A percentile compares a stretch with the other conserved stretches of the same genome.
These are phyloP conservation scores for Arctostaphylos glauca DNA, from an alignment of 148 eudicot genomes.

Conservation along the genomic window DNA sequence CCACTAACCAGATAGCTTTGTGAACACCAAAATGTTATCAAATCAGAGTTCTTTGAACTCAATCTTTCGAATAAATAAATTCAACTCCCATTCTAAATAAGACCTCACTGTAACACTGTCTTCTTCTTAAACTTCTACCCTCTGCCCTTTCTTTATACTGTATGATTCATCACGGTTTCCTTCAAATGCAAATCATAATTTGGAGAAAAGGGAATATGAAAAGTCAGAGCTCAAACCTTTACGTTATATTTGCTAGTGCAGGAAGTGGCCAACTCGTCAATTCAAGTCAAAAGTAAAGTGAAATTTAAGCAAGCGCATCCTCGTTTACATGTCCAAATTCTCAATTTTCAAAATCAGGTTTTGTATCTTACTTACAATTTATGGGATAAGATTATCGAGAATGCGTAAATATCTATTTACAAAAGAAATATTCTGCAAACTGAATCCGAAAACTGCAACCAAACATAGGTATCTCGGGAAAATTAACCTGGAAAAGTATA, in stretches of 20 bases:
- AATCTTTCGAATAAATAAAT: not conserved
- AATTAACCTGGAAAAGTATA: conserved; percentile 59
- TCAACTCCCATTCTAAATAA: not conserved
- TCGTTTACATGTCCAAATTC: not conserved
- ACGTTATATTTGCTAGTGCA: not conserved
- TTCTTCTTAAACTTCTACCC: not conserved
- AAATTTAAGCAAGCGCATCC: not conserved
- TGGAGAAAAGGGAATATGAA: not conserved
- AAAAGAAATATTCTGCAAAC: too few species aligned
- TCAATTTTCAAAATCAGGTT: not conserved
- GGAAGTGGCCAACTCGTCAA: not conserved
- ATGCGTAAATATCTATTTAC: too few species aligned
- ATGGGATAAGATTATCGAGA: too few species aligned
- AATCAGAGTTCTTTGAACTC: not conserved
- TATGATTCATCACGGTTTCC: not conserved
- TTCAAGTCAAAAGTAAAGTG: not conserved
- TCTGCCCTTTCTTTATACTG: not conserved
- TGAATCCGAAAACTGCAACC: not conserved
- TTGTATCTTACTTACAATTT: too few species aligned
- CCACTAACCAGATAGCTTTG: not conserved
- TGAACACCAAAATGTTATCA: not conserved
- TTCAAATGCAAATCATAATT: not conserved
- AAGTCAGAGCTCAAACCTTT: not conserved
- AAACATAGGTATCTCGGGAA: too few species aligned
- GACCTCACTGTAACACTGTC: not conserved